A percentile compares a stretch with the other conserved stretches of the same genome.
phyloP scores from a whole-genome alignment of 1,284 basidiomycete species.

The Tylopilus sp. region DNA sequence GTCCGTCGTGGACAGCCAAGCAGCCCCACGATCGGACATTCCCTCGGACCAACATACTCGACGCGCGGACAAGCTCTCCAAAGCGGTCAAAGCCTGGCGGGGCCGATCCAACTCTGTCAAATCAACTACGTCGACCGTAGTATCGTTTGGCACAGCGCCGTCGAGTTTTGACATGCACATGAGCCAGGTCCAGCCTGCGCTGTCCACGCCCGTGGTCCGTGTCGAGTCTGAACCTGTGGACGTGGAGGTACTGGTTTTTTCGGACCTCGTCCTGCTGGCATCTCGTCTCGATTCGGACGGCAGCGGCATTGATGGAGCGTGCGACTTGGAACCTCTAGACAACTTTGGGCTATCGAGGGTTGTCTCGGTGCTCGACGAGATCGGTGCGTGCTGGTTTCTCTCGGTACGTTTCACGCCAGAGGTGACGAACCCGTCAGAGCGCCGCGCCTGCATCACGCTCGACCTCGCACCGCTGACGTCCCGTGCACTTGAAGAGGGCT shows the following conservation, averaged over 20 bases:
- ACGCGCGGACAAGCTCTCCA: slow-evolving; percentile 37
- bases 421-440: no score
- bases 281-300: slow-evolving; percentile 30
- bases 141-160: slow-evolving; percentile 43
- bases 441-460: slow-evolving; percentile 47
- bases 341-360: slow-evolving; percentile 64
- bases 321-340: slow-evolving; percentile 49
- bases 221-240: slow-evolving; percentile 38
- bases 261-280: slow-evolving; percentile 68
- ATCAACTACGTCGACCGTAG: slow-evolving; percentile 54
- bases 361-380: slow-evolving; percentile 54
- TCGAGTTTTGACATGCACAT: slow-evolving; percentile 39
- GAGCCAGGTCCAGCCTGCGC: slow-evolving; percentile 10
- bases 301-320: background rate
- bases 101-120: slow-evolving; percentile 55
- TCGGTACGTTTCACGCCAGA: no score
- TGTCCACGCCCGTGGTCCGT: slow-evolving; percentile 36
- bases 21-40: slow-evolving; percentile 3
- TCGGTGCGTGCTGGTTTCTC: slow-evolving; percentile 21
- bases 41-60: slow-evolving; percentile 4
- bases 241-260: slow-evolving; percentile 69
- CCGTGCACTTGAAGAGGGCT: slow-evolving; percentile 51
- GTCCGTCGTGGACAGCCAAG: slow-evolving; percentile 16
- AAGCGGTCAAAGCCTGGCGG: slow-evolving; percentile 44
- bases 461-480: slow-evolving; percentile 61